Conservation (phyloP, 768 basidiomycete species). For the Leccinellum albellum region DNA sequence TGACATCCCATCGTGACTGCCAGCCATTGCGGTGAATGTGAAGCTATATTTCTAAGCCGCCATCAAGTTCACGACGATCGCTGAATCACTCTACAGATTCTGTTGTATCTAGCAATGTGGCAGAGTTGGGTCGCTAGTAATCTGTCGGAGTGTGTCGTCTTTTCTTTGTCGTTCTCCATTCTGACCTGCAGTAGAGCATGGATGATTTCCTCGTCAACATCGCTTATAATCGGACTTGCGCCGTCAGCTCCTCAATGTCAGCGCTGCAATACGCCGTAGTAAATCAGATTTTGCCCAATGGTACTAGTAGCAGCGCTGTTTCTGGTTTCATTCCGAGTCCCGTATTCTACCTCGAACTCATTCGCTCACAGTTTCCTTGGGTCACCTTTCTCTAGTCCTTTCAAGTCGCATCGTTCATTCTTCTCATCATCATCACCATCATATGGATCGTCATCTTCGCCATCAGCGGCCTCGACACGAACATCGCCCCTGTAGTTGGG, state of each 20-base stretch:
- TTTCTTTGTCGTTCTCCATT: background rate
- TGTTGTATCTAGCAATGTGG: conserved; percentile 22
- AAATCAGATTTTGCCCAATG: conserved; percentile 4
- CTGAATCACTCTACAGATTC: conserved; percentile 16
- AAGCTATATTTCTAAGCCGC: conserved; percentile 18
- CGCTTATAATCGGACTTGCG: conserved; percentile 26
- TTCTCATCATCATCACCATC: conserved; percentile 18
- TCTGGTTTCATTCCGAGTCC: conserved; percentile 18
- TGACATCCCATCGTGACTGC: too few species aligned
- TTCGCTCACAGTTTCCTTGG: conserved; percentile 8
- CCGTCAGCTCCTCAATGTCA: conserved; percentile 14
- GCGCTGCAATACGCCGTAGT: conserved; percentile 10
- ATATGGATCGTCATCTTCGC: conserved; percentile 17
- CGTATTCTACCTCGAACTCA: background rate
- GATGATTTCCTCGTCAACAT: conserved; percentile 21
- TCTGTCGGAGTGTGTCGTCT: conserved; percentile 21
- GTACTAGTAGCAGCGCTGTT: conserved; percentile 14
- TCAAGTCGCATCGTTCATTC: conserved; percentile 20
- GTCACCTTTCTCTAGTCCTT: conserved; percentile 19
- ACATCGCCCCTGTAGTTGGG: conserved; percentile 14
- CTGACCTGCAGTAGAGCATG: conserved; percentile 15
- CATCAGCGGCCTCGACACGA: conserved; percentile 8
- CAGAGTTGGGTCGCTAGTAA: conserved; percentile 22
- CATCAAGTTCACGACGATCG: conserved; percentile 26
- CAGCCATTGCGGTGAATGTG: conserved; percentile 22